Base-by-base conservation (phyloP, 2,329 filamentous ascomycete genomes). In the Alternaria atra region DNA sequence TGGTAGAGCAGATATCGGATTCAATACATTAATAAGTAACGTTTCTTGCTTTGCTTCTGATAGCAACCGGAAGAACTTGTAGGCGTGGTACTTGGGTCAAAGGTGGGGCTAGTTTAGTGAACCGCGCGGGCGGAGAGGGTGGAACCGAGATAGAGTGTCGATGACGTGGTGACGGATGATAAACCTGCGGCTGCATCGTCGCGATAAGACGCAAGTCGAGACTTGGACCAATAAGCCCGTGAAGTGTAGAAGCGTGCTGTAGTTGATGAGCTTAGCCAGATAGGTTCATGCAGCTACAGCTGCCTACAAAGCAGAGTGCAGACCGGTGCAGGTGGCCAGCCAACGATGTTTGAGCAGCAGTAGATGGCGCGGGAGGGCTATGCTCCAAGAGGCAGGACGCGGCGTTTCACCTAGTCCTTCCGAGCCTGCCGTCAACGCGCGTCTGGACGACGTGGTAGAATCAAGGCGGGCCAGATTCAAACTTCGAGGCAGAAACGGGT, bases 391-490 rank as follows among this genome's bases (percentile, higher is more conserved):
- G 52, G 52, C 42, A 59, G 37, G 52, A 48, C 29, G 50, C 60
- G 42, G 51, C 60, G 63, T 62, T 64, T 65, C 65, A 69, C 61
- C 61, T 68, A 60, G 63, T 20, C 62, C 59, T 66, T 60, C 56
- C 61, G 63, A 65, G 61, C 48, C 46, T 47, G 20, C 58, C 65
- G 61, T 61, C 67, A 64, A 66, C 56, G 58, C 54, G 60, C 57
- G 63, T 60, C 58, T 27, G 9, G 34, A 25, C 46, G 25, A 35
- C 35, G 27, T 34, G 30, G 37, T 34, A 34, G 37, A 52, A 52
- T 53, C 39, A 48, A 43, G 55, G 32, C 52, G 47, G 12, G 46
- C 34, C 15, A 35, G 42, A 43, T 17, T 32, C 9, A 51, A 55
- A 30, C 23, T 47, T 52, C 51, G 29, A 47, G 27, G 34, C 23